These are phyloP conservation scores for Kluyveromyces sp. DNA, from an alignment of 1,139 yeast species.

Conservation along the genomic window DNA sequence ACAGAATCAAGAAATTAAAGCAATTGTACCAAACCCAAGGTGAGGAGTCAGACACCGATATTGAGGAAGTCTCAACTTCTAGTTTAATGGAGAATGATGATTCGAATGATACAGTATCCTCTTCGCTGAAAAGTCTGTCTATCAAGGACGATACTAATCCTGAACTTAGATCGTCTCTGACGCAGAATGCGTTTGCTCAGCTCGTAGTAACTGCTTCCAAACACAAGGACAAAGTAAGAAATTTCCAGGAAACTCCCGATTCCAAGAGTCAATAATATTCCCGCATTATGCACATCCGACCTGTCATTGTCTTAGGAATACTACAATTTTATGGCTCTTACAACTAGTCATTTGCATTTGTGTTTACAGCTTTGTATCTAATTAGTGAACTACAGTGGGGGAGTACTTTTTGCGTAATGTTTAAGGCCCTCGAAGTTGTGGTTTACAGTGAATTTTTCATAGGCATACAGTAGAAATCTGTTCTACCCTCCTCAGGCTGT, in stretches of 20 bases:
- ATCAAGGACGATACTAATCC: slow-evolving; percentile 13
- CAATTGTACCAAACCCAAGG: slow-evolving; percentile 26
- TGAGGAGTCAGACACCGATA: slow-evolving; percentile 12
- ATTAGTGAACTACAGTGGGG: too few species aligned
- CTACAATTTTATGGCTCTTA: too few species aligned
- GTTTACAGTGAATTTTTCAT: too few species aligned
- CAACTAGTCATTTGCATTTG: too few species aligned
- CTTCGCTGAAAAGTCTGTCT: slow-evolving; percentile 15
- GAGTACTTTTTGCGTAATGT: too few species aligned
- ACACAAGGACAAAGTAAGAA: slow-evolving; percentile 53
- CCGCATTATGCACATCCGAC: too few species aligned
- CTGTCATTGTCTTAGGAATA: too few species aligned
- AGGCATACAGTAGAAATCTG: too few species aligned
- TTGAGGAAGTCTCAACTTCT: slow-evolving; percentile 10
- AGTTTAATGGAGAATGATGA: slow-evolving; percentile 11
- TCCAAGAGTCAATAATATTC: too few species aligned
- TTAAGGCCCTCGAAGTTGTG: too few species aligned
- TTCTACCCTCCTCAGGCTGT: too few species aligned
- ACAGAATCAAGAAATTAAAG: slow-evolving; percentile 63
- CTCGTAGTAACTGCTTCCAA: slow-evolving; percentile 66
- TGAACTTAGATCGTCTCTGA: slow-evolving; percentile 32
- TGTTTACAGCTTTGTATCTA: too few species aligned
- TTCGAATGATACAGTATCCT: slow-evolving; percentile 16
- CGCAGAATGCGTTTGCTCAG: slow-evolving; percentile 55
- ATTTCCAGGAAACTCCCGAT: slow-evolving; percentile 30